Percentiles rank a stretch among this genome's conserved stretches.
These are phyloP conservation scores for Borovskyia barvae DNA, from an alignment of 208 protist species.

Conservation along the genomic window DNA sequence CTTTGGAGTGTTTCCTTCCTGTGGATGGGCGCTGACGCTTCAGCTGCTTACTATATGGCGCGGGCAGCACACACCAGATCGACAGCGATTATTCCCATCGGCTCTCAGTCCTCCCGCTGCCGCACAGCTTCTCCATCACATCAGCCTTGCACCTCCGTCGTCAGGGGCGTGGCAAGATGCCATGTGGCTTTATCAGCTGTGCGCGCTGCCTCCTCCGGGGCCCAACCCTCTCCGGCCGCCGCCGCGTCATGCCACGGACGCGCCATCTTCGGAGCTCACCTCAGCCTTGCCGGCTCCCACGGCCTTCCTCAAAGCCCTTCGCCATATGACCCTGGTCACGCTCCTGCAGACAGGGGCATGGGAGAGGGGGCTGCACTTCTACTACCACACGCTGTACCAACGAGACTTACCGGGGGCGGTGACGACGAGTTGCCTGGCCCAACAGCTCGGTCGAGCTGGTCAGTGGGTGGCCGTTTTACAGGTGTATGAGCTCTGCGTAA, in stretches of 20 bases:
- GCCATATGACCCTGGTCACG: conserved; percentile 38
- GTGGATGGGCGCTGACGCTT: conserved; percentile 15
- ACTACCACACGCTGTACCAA: conserved; percentile 51
- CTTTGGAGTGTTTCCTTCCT: conserved; percentile 16
- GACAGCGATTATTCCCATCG: conserved; percentile 3
- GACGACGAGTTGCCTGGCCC: conserved; percentile 42
- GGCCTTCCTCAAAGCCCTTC: conserved; percentile 27
- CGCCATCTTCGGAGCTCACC: too few relatives aligned
- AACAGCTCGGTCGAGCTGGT: conserved; percentile 31
- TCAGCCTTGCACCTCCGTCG: conserved; percentile 24
- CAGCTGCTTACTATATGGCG: conserved; percentile 13
- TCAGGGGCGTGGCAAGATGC: conserved; percentile 18
- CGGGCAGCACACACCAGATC: not conserved
- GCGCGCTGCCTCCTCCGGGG: conserved; percentile 3
- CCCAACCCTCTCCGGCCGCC: not conserved
- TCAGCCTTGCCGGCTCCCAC: not conserved
- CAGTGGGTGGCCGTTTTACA: conserved; percentile 27
- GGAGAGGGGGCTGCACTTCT: conserved; percentile 43
- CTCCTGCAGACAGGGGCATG: conserved; percentile 34
- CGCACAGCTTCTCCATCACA: conserved; percentile 21
- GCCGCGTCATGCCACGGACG: not conserved
- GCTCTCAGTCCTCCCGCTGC: conserved; percentile 11
- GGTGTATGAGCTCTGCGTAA: conserved; percentile 46
- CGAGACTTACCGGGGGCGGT: conserved; percentile 42
- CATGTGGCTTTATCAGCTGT: conserved; percentile 17